Evolutionary conservation across 495 filamentous ascomycete species (phyloP), one percentile per base, ranked within the genome.

Genomic region (Talaromyces proteolyticus): DNA sequence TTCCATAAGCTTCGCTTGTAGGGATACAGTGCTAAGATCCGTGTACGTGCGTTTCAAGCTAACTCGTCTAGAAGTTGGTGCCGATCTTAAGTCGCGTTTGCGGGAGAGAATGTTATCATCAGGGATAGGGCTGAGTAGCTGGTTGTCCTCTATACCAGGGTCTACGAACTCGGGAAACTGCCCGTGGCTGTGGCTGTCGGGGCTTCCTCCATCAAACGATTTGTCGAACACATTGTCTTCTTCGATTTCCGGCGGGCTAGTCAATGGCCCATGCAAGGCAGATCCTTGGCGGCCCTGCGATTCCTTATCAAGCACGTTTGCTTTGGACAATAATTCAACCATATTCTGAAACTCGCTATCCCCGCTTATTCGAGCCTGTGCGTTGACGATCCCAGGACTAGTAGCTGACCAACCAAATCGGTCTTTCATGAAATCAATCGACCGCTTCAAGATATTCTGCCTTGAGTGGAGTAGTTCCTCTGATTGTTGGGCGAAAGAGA

Each of bases 361-460:
- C 5, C 91, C 91, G 49, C 76, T 82, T 40, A 85, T 72, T 58
- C 86, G 83, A 26, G 91, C 89, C 63, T 96, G 90, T 11, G 90
- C 90, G 52, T 80, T 87, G 17, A 84, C 81, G 47, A 93, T 77
- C 29, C 72, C 79, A 23, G 82, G 73, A 61, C 74, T 80, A 56
- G 58, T 79, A 57, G 76, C 69, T 18, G 80, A 79, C 89, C 90
- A 95, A 52, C 89, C 89, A 63, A 95, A 76, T 50, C 85, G 90
- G 62, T 96, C 91, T 59, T 88, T 84, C 92, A 99, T 93, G 62
- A 97, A 97, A 66, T 97, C 94, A 53, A 98, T 86, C 12, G 91
- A 94, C 47, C 91, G 77, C 62, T 96, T 96, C 57, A 99, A 62
- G 17, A 95, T 85, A 68, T 90, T 96, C 61, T 97, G 94, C 42